Percentiles rank a stretch among this genome's conserved stretches.
Evolutionary conservation across 2,329 filamentous ascomycete species (phyloP).

Genomic region (Epichloe gansuensis): DNA sequence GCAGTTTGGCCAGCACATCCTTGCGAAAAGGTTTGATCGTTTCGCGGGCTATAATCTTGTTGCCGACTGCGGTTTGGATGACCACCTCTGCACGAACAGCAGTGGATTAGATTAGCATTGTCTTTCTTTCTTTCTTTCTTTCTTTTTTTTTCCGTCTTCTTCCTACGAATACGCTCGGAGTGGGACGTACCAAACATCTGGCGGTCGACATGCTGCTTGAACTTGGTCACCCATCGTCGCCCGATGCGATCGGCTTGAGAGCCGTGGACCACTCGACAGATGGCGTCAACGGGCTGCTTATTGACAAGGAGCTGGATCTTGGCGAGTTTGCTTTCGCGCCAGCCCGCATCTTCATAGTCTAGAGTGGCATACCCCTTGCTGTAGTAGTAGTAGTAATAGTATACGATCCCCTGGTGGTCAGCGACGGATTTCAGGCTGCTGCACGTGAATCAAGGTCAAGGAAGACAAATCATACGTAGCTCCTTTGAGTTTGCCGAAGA

Average conservation of each 20-base stretch:
- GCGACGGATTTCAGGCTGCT: not conserved
- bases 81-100: constrained; percentile 54
- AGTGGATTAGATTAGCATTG: not conserved
- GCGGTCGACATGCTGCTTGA: constrained; percentile 90
- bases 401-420: not conserved
- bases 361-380: constrained; percentile 85
- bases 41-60: constrained; percentile 74
- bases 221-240: constrained; percentile 81
- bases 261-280: constrained; percentile 75
- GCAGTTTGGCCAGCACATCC: constrained; percentile 84
- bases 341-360: constrained; percentile 93
- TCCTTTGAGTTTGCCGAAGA: constrained; percentile 93
- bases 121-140: not conserved
- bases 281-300: constrained; percentile 83
- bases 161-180: not conserved
- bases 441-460: no score
- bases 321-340: constrained; percentile 63
- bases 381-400: not conserved
- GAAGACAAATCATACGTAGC: constrained; percentile 38
- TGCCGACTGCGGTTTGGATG: constrained; percentile 81
- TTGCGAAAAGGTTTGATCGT: constrained; percentile 95
- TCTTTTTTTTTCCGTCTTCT: not conserved
- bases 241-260: constrained; percentile 73
- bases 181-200: constrained; percentile 63
- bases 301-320: constrained; percentile 93